phyloP scores from a whole-genome alignment of 2,329 filamentous ascomycete genomes.

The Pseudogymnoascus verrucosus region DNA sequence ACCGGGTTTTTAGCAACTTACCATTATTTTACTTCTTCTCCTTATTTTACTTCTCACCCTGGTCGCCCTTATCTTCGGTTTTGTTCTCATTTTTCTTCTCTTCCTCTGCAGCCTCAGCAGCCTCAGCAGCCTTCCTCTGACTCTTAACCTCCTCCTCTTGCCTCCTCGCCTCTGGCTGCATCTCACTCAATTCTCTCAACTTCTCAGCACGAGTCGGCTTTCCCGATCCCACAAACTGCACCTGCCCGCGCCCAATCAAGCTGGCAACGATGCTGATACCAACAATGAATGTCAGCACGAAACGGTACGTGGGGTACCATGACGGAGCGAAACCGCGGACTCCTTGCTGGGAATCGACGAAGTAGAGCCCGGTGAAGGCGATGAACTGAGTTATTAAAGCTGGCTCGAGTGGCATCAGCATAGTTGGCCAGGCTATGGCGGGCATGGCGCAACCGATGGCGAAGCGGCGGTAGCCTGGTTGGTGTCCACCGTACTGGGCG shows the following conservation, averaged over 20 bases:
- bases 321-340: conserved; percentile 68
- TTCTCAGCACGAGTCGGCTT: not conserved
- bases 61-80: not conserved
- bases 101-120: not conserved
- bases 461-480: conserved; percentile 73
- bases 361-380: conserved; percentile 79
- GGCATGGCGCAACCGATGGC: conserved; percentile 74
- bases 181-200: not conserved
- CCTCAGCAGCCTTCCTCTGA: not conserved
- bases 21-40: not conserved
- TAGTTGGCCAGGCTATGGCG: conserved; percentile 80
- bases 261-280: conserved; percentile 73
- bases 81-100: not conserved
- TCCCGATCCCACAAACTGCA: conserved; percentile 29
- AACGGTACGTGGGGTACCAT: conserved; percentile 88
- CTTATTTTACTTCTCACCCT: not conserved
- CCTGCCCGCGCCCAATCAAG: conserved; percentile 73
- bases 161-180: not conserved
- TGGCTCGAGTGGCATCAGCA: conserved; percentile 75
- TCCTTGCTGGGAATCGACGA: conserved; percentile 68
- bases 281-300: conserved; percentile 84
- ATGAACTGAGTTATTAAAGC: conserved; percentile 80
- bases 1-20: not conserved
- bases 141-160: not conserved
- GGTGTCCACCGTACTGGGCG: conserved; percentile 56